phyloP scores from a whole-genome alignment of 345 rosid species.

The Eucalyptus regnans region DNA sequence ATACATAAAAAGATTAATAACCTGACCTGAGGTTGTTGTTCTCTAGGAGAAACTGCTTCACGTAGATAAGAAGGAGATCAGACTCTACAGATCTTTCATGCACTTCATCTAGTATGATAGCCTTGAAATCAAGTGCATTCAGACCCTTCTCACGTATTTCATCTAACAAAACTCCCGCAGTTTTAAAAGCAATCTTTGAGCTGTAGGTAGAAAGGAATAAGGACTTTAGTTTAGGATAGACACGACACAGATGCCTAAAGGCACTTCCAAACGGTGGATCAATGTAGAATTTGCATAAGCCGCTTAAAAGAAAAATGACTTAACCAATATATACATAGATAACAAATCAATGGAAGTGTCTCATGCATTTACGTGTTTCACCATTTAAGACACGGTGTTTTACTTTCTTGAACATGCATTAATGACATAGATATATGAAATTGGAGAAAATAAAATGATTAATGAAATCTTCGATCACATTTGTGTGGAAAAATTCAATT shows the following conservation, averaged over 20 bases:
- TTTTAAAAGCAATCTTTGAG: constrained; percentile 78
- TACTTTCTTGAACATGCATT: neutral
- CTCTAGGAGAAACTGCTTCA: constrained; percentile 76
- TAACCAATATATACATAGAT: neutral
- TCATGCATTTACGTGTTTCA: neutral
- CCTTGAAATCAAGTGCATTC: constrained; percentile 76
- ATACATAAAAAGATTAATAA: neutral
- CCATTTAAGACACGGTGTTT: neutral
- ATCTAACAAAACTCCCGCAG: constrained; percentile 88
- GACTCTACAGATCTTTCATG: constrained; percentile 97
- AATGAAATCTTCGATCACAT: neutral
- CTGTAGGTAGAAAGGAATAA: constrained; percentile 22
- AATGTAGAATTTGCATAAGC: neutral
- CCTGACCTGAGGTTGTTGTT: constrained; percentile 61
- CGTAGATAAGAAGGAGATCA: constrained; percentile 77
- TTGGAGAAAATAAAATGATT: neutral
- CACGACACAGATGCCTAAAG: neutral
- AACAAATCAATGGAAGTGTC: neutral
- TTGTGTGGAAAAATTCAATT: neutral
- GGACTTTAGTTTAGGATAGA: neutral
- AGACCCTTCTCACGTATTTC: constrained; percentile 83
- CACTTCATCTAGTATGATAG: constrained; percentile 90
- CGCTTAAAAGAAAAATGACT: neutral
- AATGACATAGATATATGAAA: neutral
- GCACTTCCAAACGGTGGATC: neutral